Evolutionary conservation across 2,329 filamentous ascomycete species (phyloP).

Genomic region (Aspergillus fischeri): DNA sequence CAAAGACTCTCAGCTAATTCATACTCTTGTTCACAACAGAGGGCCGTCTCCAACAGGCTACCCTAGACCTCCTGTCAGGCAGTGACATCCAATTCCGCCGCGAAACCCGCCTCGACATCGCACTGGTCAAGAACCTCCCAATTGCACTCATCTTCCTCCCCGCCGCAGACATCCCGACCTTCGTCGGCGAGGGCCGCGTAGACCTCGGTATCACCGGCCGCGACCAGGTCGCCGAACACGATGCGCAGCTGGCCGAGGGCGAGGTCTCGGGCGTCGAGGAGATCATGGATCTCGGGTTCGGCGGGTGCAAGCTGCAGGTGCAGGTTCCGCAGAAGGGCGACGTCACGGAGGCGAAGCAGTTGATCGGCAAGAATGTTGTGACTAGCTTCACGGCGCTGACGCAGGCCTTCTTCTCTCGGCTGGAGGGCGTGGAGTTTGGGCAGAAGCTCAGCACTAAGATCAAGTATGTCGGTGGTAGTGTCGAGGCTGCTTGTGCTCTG

Average conservation of each 20-base stretch:
- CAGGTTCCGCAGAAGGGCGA: constrained; percentile 85
- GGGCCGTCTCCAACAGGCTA: constrained; percentile 84
- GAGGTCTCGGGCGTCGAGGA: constrained; percentile 66
- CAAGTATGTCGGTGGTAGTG: constrained; percentile 91
- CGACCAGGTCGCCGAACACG: constrained; percentile 90
- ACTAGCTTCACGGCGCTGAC: constrained; percentile 90
- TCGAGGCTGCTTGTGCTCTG: constrained; percentile 92
- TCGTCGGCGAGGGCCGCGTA: constrained; percentile 89
- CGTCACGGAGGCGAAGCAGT: constrained; percentile 65
- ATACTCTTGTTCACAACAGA: constrained; percentile 50
- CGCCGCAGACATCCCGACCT: constrained; percentile 94
- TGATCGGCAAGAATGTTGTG: constrained; percentile 89
- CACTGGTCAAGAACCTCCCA: constrained; percentile 92
- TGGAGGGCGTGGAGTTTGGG: constrained; percentile 54
- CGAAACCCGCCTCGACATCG: constrained; percentile 93
- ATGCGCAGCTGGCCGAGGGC: constrained; percentile 48
- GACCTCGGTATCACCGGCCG: constrained; percentile 92
- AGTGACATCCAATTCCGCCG: constrained; percentile 96
- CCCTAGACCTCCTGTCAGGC: constrained; percentile 85
- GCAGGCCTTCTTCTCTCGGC: constrained; percentile 73
- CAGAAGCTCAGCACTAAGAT: constrained; percentile 70
- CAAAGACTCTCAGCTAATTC: constrained; percentile 7
- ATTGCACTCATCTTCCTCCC: constrained; percentile 96
- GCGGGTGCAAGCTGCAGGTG: constrained; percentile 89
- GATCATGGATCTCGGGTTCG: constrained; percentile 86